phyloP scores from a whole-genome alignment of 179 eudicot genomes.

The Corrigiola litoralis region DNA sequence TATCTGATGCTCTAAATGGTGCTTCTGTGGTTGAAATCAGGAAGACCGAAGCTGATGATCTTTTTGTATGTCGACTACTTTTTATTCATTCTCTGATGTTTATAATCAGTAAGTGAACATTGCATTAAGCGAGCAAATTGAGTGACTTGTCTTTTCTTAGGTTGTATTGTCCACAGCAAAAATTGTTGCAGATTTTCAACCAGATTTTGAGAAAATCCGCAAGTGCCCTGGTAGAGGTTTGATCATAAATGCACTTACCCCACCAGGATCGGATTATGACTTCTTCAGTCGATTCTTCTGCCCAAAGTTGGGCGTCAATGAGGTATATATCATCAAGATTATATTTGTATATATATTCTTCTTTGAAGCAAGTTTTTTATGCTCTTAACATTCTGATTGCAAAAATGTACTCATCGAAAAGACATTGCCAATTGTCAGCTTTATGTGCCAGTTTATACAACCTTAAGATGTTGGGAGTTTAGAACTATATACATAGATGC shows the following conservation, averaged over 20 bases:
- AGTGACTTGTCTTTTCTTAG: constrained; percentile 23
- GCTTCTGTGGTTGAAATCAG: constrained; percentile 38
- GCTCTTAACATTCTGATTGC: not conserved
- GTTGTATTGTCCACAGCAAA: constrained; percentile 61
- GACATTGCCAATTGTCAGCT: no score
- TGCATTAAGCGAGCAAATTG: not conserved
- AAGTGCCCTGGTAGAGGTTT: constrained; percentile 60
- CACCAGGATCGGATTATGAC: constrained; percentile 63
- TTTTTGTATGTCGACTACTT: constrained; percentile 42
- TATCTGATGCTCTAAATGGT: constrained; percentile 36
- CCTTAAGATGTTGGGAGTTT: no score
- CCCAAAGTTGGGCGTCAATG: constrained; percentile 61
- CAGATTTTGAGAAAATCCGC: constrained; percentile 48
- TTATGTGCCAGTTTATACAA: no score
- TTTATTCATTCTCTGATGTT: not conserved
- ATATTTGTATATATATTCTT: not conserved
- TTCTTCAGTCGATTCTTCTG: constrained; percentile 68
- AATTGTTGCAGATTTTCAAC: constrained; percentile 43
- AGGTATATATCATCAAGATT: constrained; percentile 43
- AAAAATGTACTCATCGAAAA: no score
- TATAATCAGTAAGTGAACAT: no score
- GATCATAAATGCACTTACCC: constrained; percentile 52
- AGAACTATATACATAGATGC: no score
- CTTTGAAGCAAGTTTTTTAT: not conserved
- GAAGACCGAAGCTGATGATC: constrained; percentile 43